Conservation (phyloP, 176 grass and related monocot species). For the Carex scoparia region DNA sequence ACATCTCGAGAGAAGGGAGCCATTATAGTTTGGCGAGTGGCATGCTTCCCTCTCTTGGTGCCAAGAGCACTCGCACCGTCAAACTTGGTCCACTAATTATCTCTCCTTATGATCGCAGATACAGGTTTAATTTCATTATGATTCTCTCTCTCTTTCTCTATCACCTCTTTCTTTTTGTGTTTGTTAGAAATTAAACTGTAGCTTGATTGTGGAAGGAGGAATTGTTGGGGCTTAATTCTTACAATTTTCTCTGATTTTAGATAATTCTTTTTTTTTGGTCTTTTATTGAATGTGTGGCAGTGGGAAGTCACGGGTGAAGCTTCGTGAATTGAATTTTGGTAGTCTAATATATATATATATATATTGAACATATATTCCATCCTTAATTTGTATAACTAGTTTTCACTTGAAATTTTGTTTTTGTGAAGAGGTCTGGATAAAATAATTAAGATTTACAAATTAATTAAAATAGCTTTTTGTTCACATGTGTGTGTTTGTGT, state of each 20-base stretch:
- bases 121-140: constrained; percentile 36
- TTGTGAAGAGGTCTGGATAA: no score
- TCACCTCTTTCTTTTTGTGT: neutral
- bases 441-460: no score
- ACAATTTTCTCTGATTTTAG: neutral
- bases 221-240: neutral
- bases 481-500: neutral
- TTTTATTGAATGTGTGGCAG: neutral
- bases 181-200: neutral
- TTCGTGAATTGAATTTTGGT: neutral
- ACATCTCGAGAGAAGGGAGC: constrained; percentile 67
- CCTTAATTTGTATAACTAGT: no score
- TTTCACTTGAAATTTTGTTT: no score
- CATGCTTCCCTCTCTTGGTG: constrained; percentile 86
- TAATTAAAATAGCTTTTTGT: neutral
- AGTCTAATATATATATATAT: neutral
- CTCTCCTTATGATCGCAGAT: constrained; percentile 73
- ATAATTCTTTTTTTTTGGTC: neutral
- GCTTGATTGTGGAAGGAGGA: neutral
- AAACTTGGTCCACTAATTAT: constrained; percentile 55
- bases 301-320: no score
- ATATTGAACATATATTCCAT: no score
- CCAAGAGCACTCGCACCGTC: constrained; percentile 60
- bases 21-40: constrained; percentile 93
- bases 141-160: neutral